A percentile compares a stretch with the other conserved stretches of the same genome.
Evolutionary conservation across 495 filamentous ascomycete species (phyloP).

Genomic region (Tetracladium setigerum): DNA sequence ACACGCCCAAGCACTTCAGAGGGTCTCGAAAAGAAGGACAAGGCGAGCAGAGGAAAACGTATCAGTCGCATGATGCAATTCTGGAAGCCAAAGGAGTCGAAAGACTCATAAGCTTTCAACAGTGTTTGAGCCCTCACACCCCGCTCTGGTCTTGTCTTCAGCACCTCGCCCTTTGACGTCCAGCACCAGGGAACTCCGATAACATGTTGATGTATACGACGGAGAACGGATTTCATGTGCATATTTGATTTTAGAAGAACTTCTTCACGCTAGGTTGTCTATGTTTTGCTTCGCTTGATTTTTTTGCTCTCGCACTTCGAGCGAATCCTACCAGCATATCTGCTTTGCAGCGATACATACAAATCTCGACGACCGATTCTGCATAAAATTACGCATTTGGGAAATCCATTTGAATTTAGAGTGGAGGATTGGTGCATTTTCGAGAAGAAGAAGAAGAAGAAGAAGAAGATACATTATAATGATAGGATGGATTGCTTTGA

Average conservation of each 20-base stretch:
- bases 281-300: conserved; percentile 5
- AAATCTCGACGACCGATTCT: conserved; percentile 4
- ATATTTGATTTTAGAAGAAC: conserved; percentile 14
- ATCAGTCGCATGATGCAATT: conserved; percentile 79
- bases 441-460: background rate
- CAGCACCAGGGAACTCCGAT: background rate
- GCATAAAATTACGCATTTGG: conserved; percentile 8
- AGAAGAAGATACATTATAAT: conserved; percentile 14
- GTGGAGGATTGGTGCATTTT: background rate
- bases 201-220: conserved; percentile 18
- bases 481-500: conserved; percentile 22
- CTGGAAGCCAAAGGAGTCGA: conserved; percentile 34
- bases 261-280: background rate
- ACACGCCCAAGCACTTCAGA: conserved; percentile 45
- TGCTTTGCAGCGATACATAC: background rate
- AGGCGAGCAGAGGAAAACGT: conserved; percentile 62
- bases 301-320: conserved; percentile 12
- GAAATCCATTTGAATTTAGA: conserved; percentile 8
- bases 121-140: background rate
- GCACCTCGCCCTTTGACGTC: background rate
- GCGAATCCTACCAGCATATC: conserved; percentile 16
- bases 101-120: background rate
- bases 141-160: background rate
- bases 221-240: conserved; percentile 17
- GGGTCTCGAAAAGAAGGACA: conserved; percentile 51